Evolutionary conservation across 2,329 filamentous ascomycete genomes (phyloP).

Genomic region (Cladosporium sp.): DNA sequence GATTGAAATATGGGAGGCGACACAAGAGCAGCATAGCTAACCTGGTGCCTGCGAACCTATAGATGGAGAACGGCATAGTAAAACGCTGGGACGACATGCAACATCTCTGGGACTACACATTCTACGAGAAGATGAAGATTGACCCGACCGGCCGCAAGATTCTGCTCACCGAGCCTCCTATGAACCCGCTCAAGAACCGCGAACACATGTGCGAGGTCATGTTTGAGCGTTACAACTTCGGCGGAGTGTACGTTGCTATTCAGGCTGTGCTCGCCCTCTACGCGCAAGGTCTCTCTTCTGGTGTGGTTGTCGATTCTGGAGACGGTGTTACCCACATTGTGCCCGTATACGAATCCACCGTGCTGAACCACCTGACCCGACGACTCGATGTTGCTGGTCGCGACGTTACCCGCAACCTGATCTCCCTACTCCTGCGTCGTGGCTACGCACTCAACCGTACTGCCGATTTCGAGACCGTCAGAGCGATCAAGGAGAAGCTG

Average conservation of each 20-base stretch:
- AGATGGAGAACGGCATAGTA: conserved; percentile 99
- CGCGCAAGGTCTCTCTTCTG: conserved; percentile 77
- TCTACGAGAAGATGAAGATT: conserved; percentile 93
- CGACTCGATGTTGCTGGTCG: conserved; percentile 92
- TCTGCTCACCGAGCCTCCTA: conserved; percentile 90
- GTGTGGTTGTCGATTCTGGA: conserved; percentile 97
- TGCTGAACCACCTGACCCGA: conserved; percentile 92
- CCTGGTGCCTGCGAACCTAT: conserved; percentile 15
- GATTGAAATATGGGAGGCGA: neutral
- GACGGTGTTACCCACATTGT: conserved; percentile 99
- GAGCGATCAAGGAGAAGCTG: conserved; percentile 99
- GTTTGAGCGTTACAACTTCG: conserved; percentile 96
- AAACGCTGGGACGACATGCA: conserved; percentile 99
- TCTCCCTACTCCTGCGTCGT: conserved; percentile 85
- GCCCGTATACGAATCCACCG: conserved; percentile 95
- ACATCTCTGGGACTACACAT: conserved; percentile 98
- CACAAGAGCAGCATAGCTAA: conserved; percentile 13
- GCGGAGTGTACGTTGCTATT: conserved; percentile 95
- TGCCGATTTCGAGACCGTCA: conserved; percentile 96
- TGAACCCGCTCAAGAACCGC: conserved; percentile 95
- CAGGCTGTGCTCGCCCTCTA: conserved; percentile 95
- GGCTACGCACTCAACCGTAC: conserved; percentile 97
- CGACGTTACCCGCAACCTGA: conserved; percentile 97
- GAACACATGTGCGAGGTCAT: conserved; percentile 99
- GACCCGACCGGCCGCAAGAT: conserved; percentile 93